phyloP scores from a whole-genome alignment of 805 yeast genomes.

The Cyberlindnera samutprakarnensis region DNA sequence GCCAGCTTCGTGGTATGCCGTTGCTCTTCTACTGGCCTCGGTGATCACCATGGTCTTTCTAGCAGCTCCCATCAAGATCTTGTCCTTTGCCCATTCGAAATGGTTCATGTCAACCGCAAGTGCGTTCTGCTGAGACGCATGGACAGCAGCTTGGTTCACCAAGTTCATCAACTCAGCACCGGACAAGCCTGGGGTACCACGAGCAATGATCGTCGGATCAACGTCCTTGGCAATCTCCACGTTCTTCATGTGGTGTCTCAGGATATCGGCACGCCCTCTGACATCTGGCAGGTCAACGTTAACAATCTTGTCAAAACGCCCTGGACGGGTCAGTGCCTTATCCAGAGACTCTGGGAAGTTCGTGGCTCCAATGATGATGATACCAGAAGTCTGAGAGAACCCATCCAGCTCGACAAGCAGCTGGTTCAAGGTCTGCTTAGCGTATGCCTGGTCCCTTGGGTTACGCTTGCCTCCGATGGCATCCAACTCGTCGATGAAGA shows the following conservation, averaged over 20 bases:
- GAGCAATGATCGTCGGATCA: constrained; percentile 82
- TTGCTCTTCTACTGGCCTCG: constrained; percentile 85
- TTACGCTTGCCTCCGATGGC: constrained; percentile 98
- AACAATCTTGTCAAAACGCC: constrained; percentile 94
- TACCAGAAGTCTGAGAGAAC: constrained; percentile 84
- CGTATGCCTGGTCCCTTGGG: constrained; percentile 96
- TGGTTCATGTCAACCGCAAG: constrained; percentile 84
- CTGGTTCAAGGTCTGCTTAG: constrained; percentile 95
- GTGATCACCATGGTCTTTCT: constrained; percentile 96
- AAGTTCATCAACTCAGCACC: constrained; percentile 96
- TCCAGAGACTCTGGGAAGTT: constrained; percentile 96
- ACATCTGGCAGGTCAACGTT: constrained; percentile 96
- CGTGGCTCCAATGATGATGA: constrained; percentile 95
- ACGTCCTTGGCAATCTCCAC: constrained; percentile 81
- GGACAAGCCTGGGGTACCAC: constrained; percentile 97
- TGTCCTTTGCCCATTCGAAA: constrained; percentile 99
- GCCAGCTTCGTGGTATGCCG: constrained; percentile 99
- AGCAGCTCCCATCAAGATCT: constrained; percentile 96
- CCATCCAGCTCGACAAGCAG: constrained; percentile 95
- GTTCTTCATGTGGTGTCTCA: constrained; percentile 85
- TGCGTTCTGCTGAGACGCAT: constrained; percentile 91
- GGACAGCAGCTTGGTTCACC: constrained; percentile 96
- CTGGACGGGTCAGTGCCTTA: constrained; percentile 96
- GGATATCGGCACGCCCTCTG: constrained; percentile 90
- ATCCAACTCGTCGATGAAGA: constrained; percentile 95